Percentiles rank a stretch among this genome's conserved stretches.
Conservation (phyloP, 371 early-diverging fungal genomes). For the Dinochytrium kinnereticum region DNA sequence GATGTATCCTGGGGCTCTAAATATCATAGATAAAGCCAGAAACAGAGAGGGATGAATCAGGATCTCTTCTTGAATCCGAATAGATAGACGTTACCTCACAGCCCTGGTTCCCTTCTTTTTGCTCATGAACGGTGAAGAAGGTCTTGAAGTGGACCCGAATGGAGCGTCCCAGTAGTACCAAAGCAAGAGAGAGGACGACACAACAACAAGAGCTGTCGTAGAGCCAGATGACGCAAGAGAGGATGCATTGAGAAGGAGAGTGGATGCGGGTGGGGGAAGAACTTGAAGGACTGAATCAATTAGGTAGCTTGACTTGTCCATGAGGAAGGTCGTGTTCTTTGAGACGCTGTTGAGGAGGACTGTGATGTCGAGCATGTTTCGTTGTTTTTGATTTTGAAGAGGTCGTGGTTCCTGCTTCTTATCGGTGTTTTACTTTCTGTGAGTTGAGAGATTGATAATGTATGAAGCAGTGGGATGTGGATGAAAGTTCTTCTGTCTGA, state of each 20-base stretch:
- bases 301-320: too few species aligned
- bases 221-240: background rate
- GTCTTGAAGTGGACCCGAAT: background rate
- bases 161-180: background rate
- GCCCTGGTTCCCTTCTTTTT: background rate
- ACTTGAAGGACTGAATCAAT: too few species aligned
- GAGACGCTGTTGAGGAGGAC: too few species aligned
- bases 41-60: background rate
- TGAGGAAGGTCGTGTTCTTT: too few species aligned
- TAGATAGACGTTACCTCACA: background rate
- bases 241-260: background rate
- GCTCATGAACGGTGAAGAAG: background rate
- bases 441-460: too few species aligned
- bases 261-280: too few species aligned
- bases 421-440: too few species aligned
- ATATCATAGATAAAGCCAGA: background rate
- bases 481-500: too few species aligned
- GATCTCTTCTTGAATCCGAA: background rate
- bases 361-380: too few species aligned
- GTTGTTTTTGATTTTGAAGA: too few species aligned
- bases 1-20: slow-evolving; percentile 7
- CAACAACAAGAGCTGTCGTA: background rate
- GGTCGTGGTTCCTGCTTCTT: too few species aligned
- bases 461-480: too few species aligned
- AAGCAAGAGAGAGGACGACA: background rate